These are phyloP conservation scores for Byssochlamys sp. DNA, from an alignment of 2,329 filamentous ascomycete genomes.

Conservation along the genomic window DNA sequence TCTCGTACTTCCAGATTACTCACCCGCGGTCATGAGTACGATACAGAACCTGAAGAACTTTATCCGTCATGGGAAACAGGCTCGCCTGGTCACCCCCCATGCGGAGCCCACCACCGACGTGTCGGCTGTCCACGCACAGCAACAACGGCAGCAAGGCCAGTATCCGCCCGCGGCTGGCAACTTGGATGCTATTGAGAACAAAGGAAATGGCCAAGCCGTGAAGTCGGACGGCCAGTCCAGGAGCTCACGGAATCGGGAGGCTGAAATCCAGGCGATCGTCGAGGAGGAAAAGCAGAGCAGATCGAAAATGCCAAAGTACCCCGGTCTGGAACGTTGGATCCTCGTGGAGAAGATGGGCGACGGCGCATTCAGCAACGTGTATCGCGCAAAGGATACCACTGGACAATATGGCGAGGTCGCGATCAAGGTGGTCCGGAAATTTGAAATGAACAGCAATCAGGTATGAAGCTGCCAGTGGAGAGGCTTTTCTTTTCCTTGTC, in stretches of 20 bases:
- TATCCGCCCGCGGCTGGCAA: constrained; percentile 47
- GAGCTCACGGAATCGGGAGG: constrained; percentile 36
- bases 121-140: constrained; percentile 55
- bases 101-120: constrained; percentile 55
- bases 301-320: constrained; percentile 76
- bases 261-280: constrained; percentile 73
- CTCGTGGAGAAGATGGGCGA: constrained; percentile 96
- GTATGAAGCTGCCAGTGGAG: constrained; percentile 51
- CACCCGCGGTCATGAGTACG: constrained; percentile 45
- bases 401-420: constrained; percentile 71
- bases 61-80: constrained; percentile 95
- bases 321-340: constrained; percentile 75
- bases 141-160: constrained; percentile 42
- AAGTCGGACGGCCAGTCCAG: constrained; percentile 54
- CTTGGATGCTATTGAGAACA: constrained; percentile 53
- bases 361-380: constrained; percentile 97
- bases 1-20: not conserved
- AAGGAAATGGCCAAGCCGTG: constrained; percentile 56
- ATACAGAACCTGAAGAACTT: constrained; percentile 98
- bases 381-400: constrained; percentile 68
- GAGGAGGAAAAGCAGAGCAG: constrained; percentile 83
- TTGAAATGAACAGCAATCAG: constrained; percentile 97
- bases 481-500: constrained; percentile 20
- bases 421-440: constrained; percentile 98
- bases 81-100: constrained; percentile 56